Evolutionary conservation across 176 grass and related monocot genomes (phyloP), one percentile per base, ranked within the genome.

Genomic region (Carex myosuroides): DNA sequence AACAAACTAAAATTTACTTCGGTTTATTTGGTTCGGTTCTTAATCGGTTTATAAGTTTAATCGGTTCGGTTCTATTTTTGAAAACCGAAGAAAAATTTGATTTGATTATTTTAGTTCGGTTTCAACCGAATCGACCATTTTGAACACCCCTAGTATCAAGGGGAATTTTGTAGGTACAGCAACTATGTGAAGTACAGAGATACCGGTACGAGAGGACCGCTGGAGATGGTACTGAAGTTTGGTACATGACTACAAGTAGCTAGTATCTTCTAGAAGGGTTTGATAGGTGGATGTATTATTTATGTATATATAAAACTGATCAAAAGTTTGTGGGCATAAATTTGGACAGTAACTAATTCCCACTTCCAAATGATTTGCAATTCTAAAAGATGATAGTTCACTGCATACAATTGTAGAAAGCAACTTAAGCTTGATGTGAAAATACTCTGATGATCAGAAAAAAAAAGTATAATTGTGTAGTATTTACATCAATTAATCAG

Each of bases 201-300:
- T 52, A 50, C 42, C 39, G 20, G 70, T 73, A 52, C 70, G 18
- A 52, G n/a, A 64, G 26, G 1, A 29, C 9, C 63, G 4, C 6
- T 32, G 26, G 12, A 30, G 11, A 66, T 66, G 64, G 26, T 66
- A 53, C 52, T 70, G 37, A 20, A 14, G 44, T 74, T 75, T 75
- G 21, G 42, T 52, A 22, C 20, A 50, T 13, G 70, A 5, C 3
- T 13, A 56, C 13, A 56, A 3, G 17, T 74, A 75, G 5, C 2
- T 53, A 75, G 1, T 5, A 30, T 46, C 71, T 75, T 75, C 71
- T 75, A 75, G 71, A 75, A 75, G 71, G 21, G 71, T 53, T 41
- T 52, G 64, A 67, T 35, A 5, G 1, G 3, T 30, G 14, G 13
- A 29, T 35, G 13, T 7, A 33, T 59, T 24, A n/a, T n/a, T n/a